A percentile compares a stretch with the other conserved stretches of the same genome.
Conservation (phyloP, 257 asterid genomes). For the Lycium barbarum region DNA sequence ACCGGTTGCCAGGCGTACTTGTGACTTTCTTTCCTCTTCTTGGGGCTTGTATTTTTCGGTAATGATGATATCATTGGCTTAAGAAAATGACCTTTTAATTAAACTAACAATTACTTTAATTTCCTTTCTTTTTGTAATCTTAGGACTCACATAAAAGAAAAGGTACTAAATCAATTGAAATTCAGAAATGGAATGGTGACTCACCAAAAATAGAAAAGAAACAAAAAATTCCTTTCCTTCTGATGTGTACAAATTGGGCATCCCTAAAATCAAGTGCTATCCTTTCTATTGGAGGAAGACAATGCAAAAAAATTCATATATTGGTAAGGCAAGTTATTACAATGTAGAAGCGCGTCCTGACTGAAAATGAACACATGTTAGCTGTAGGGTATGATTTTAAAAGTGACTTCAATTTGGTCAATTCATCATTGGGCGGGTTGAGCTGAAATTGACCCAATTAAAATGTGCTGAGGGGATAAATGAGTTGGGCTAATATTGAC, state of each 20-base stretch:
- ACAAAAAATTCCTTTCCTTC: not conserved
- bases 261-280: too few relatives aligned
- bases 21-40: not conserved
- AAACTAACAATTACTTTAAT: not conserved
- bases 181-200: not conserved
- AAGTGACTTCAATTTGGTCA: not conserved
- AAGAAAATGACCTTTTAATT: not conserved
- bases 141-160: not conserved
- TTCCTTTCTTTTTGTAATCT: not conserved
- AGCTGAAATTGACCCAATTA: too few relatives aligned
- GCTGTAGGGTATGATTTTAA: not conserved
- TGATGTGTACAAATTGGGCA: not conserved
- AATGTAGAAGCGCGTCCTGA: not conserved
- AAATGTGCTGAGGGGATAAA: too few relatives aligned
- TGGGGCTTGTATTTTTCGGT: not conserved
- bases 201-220: not conserved
- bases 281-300: not conserved
- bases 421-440: not conserved
- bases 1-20: too few relatives aligned
- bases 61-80: not conserved
- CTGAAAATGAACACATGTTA: not conserved
- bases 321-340: not conserved
- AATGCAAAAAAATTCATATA: too few relatives aligned
- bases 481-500: too few relatives aligned
- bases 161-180: not conserved